Percentiles rank a stretch among this genome's conserved stretches.
These are phyloP conservation scores for Mycena metata DNA, from an alignment of 768 basidiomycete species.

Conservation along the genomic window DNA sequence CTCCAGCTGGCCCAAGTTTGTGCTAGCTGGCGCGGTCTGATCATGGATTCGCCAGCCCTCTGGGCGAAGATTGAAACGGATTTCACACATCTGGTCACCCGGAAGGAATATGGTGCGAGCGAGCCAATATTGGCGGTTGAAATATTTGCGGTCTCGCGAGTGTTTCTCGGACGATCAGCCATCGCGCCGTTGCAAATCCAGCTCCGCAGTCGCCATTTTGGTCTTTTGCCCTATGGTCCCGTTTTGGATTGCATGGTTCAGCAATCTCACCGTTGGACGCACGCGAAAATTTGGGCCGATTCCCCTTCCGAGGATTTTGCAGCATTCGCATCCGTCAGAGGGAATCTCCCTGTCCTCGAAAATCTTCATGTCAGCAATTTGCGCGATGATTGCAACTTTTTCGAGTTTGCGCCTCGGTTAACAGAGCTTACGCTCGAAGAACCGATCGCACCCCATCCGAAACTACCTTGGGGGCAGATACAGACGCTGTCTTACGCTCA, in stretches of 20 bases:
- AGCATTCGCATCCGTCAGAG: background rate
- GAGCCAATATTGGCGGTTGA: too few relatives aligned
- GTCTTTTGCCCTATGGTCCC: background rate
- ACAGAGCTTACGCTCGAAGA: background rate
- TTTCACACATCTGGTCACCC: background rate
- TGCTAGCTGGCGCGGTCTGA: background rate
- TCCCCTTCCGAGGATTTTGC: background rate
- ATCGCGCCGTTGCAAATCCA: background rate
- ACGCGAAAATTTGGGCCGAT: background rate
- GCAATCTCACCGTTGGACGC: conserved; percentile 8
- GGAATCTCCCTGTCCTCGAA: conserved; percentile 3
- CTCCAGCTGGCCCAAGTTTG: background rate
- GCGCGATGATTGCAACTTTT: background rate
- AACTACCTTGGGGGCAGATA: conserved; percentile 7
- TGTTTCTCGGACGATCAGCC: background rate
- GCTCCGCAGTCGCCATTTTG: background rate
- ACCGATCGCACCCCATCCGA: background rate
- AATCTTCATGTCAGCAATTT: background rate
- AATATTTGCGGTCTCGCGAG: too few relatives aligned
- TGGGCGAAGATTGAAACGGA: conserved; percentile 1
- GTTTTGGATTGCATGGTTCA: background rate
- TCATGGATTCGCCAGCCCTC: background rate
- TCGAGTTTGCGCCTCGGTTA: background rate
- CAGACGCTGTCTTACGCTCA: background rate
- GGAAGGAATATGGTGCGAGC: background rate